Percentiles rank a stretch among this genome's conserved stretches.
Conservation (phyloP, 2,329 filamentous ascomycete species). For the Ambrosiella beaveri region DNA sequence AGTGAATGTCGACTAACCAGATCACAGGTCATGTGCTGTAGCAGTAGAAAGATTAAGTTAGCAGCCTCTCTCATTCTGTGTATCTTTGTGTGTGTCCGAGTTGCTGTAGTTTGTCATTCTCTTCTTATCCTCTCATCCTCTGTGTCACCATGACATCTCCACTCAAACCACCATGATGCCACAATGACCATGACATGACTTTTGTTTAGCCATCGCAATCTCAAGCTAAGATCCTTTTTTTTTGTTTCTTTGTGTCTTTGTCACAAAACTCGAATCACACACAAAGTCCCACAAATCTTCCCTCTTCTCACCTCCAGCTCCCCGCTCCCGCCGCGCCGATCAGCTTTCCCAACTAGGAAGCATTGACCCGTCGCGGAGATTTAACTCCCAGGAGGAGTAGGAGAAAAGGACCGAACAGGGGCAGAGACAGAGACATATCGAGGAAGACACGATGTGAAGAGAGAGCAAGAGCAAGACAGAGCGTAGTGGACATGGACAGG, state of each 20-base stretch:
- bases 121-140: too few species aligned
- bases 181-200: too few species aligned
- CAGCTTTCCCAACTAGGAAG: conserved; percentile 9
- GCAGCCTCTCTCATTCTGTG: conserved; percentile 11
- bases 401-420: background rate
- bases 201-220: too few species aligned
- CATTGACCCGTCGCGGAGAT: background rate
- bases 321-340: background rate
- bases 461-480: background rate
- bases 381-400: background rate
- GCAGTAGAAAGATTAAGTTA: conserved; percentile 13
- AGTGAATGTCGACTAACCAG: conserved; percentile 43
- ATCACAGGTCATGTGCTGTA: conserved; percentile 80
- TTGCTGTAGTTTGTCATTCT: background rate
- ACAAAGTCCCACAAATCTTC: background rate
- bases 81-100: background rate
- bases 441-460: background rate
- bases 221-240: too few species aligned
- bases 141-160: too few species aligned
- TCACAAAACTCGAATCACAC: too few species aligned
- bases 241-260: too few species aligned
- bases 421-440: background rate
- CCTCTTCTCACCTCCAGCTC: too few species aligned
- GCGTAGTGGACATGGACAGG: background rate
- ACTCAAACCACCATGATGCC: too few species aligned